Conservation (phyloP, 2,329 filamentous ascomycete species). For the Colletotrichum sp. region DNA sequence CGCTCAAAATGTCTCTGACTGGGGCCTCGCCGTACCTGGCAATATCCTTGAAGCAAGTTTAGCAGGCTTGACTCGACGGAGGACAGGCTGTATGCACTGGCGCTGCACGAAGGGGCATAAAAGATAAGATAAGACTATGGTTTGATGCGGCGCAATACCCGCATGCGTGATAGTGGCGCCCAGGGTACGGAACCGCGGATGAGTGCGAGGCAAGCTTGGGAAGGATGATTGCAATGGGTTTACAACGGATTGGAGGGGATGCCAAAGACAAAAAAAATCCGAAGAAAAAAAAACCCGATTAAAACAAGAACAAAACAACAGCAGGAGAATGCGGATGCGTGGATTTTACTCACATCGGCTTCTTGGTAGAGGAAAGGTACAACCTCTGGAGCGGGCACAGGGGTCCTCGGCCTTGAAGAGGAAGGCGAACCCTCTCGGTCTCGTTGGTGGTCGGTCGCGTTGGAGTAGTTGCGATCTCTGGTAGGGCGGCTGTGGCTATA, state of each 20-base stretch:
- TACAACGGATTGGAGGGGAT: not conserved
- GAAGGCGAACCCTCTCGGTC: slow-evolving; percentile 71
- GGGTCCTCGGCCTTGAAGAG: slow-evolving; percentile 81
- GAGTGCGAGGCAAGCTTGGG: slow-evolving; percentile 1
- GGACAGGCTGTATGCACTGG: not conserved
- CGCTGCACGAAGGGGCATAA: slow-evolving; percentile 4
- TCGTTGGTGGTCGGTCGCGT: slow-evolving; percentile 72
- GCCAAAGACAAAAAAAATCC: slow-evolving; percentile 17
- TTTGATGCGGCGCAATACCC: slow-evolving; percentile 16
- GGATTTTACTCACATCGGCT: slow-evolving; percentile 65
- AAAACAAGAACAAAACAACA: slow-evolving; percentile 14
- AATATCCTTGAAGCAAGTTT: slow-evolving; percentile 62
- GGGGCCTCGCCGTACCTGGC: slow-evolving; percentile 79
- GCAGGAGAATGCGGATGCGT: not conserved
- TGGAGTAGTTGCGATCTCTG: slow-evolving; percentile 83
- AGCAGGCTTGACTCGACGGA: slow-evolving; percentile 19
- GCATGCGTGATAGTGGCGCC: slow-evolving; percentile 18
- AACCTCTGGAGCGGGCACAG: slow-evolving; percentile 87
- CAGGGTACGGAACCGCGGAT: slow-evolving; percentile 11
- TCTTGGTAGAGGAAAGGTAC: slow-evolving; percentile 98
- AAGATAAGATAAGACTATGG: slow-evolving; percentile 18
- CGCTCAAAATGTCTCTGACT: slow-evolving; percentile 71
- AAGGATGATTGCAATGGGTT: not conserved
- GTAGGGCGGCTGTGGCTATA: slow-evolving; percentile 62
- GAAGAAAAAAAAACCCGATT: slow-evolving; percentile 2